A percentile compares a stretch with the other conserved stretches of the same genome.
Evolutionary conservation across 495 filamentous ascomycete genomes (phyloP).

Genomic region (Aspergillus baeticus): DNA sequence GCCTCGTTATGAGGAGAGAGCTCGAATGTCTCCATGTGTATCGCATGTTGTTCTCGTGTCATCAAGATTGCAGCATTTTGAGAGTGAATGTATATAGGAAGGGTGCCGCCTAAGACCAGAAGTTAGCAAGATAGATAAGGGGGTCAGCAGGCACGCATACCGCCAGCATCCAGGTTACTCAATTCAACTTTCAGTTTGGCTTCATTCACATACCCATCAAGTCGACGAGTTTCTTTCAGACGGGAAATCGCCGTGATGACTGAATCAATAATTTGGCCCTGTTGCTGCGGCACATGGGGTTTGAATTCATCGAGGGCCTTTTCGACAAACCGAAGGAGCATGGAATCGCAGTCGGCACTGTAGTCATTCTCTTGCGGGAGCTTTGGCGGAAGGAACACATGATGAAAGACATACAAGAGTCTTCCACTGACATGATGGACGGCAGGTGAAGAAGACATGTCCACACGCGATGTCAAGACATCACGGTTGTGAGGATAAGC

Average conservation of each 20-base stretch:
- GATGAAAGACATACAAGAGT: conserved; percentile 38
- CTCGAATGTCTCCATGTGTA: conserved; percentile 57
- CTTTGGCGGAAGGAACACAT: conserved; percentile 60
- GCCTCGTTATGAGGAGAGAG: conserved; percentile 46
- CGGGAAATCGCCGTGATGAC: conserved; percentile 20
- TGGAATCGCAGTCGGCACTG: conserved; percentile 9
- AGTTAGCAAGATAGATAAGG: too few relatives aligned
- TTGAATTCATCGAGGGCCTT: conserved; percentile 28
- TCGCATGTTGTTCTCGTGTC: conserved; percentile 21
- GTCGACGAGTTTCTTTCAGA: conserved; percentile 16
- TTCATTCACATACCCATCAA: conserved; percentile 17
- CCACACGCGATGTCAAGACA: too few relatives aligned
- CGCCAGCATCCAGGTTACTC: too few relatives aligned
- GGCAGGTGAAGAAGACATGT: too few relatives aligned
- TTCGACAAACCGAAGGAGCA: conserved; percentile 18
- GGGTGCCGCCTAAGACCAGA: conserved; percentile 17
- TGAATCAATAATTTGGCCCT: conserved; percentile 1
- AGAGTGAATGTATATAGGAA: conserved; percentile 46
- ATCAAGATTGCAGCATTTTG: conserved; percentile 64
- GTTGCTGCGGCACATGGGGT: conserved; percentile 1
- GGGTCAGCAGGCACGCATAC: too few relatives aligned
- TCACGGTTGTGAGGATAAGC: too few relatives aligned
- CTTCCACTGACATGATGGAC: too few relatives aligned
- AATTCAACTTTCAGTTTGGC: conserved; percentile 8
- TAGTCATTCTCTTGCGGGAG: conserved; percentile 51